Conservation (phyloP, 805 yeast species). For the Starmerella apicola region DNA sequence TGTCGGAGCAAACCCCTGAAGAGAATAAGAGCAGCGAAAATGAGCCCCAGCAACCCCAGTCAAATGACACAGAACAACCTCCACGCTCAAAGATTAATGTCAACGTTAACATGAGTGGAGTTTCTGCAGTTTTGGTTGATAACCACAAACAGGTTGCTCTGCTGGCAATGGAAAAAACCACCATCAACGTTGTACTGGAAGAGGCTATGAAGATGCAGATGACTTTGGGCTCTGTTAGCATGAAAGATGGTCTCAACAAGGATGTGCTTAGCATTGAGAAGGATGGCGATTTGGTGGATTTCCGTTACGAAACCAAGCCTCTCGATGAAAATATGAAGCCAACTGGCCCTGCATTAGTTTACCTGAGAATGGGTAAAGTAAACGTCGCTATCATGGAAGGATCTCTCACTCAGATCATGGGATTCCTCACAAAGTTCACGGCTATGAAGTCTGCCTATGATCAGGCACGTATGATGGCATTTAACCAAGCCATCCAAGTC, state of each 20-base stretch:
- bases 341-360: conserved; percentile 38
- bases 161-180: conserved; percentile 59
- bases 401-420: conserved; percentile 54
- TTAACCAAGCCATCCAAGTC: conserved; percentile 61
- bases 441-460: conserved; percentile 86
- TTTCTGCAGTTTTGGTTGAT: conserved; percentile 65
- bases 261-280: conserved; percentile 64
- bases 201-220: conserved; percentile 66
- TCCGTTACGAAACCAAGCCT: conserved; percentile 63
- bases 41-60: neutral
- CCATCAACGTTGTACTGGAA: conserved; percentile 47
- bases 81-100: conserved; percentile 43
- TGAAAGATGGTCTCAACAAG: conserved; percentile 42
- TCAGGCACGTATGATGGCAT: conserved; percentile 75
- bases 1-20: neutral
- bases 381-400: conserved; percentile 44
- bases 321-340: conserved; percentile 30
- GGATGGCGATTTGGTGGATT: conserved; percentile 68
- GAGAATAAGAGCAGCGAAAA: neutral
- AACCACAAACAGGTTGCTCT: conserved; percentile 76
- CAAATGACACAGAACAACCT: neutral
- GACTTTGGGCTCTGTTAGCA: conserved; percentile 57
- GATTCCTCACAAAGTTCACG: conserved; percentile 60
- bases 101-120: conserved; percentile 54
- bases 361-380: conserved; percentile 62